Evolutionary conservation across 495 filamentous ascomycete species (phyloP).

Genomic region (Aspergillus steynii): DNA sequence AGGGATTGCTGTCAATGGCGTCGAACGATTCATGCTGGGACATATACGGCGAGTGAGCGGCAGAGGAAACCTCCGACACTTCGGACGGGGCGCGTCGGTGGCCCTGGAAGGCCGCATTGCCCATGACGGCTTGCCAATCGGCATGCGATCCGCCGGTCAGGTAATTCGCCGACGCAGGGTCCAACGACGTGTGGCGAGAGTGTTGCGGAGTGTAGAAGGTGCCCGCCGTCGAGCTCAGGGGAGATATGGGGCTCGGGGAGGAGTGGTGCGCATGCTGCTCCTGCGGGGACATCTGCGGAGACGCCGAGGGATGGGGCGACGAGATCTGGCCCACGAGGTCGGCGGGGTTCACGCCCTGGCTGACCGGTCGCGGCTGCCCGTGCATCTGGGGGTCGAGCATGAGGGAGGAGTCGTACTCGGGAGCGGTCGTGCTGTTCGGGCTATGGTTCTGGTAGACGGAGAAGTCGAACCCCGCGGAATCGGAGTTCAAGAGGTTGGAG

Average conservation of each 20-base stretch:
- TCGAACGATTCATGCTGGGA: conserved; percentile 81
- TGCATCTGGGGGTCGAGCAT: conserved; percentile 51
- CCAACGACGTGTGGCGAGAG: conserved; percentile 79
- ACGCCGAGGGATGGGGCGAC: conserved; percentile 65
- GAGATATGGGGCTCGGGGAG: conserved; percentile 53
- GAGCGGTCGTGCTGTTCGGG: conserved; percentile 30
- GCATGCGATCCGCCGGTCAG: conserved; percentile 56
- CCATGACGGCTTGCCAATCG: conserved; percentile 70
- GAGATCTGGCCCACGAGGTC: conserved; percentile 72
- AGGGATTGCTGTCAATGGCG: conserved; percentile 66
- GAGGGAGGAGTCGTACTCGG: conserved; percentile 41
- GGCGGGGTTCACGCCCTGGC: conserved; percentile 59
- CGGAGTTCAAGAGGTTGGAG: conserved; percentile 40
- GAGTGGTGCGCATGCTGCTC: conserved; percentile 48
- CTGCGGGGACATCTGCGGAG: conserved; percentile 69
- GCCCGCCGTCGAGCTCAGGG: conserved; percentile 53
- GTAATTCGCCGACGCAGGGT: conserved; percentile 73
- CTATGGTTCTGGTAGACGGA: conserved; percentile 39
- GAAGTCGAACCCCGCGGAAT: conserved; percentile 40
- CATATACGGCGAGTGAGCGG: conserved; percentile 78
- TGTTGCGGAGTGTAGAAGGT: conserved; percentile 60
- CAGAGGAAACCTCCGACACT: conserved; percentile 84
- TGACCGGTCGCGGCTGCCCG: conserved; percentile 35
- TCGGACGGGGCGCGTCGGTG: conserved; percentile 88
- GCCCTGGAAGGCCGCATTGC: conserved; percentile 63